Percentiles rank a stretch among this genome's conserved stretches.
These are phyloP conservation scores for Rhodotorula kratochvilovae DNA, from an alignment of 768 basidiomycete genomes.

Conservation along the genomic window DNA sequence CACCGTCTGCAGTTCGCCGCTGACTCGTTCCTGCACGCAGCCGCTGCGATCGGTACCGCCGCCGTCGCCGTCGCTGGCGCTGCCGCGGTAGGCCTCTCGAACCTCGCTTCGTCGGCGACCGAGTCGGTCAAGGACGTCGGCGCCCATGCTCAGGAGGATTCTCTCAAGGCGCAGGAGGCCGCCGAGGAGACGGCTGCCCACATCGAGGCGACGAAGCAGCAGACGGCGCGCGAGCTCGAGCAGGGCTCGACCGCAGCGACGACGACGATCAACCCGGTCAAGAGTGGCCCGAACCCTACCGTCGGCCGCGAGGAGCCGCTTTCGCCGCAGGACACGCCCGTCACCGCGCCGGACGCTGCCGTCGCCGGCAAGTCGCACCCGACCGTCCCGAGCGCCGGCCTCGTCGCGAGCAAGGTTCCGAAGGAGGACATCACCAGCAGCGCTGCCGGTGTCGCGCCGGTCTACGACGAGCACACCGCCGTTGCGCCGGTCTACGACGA, in stretches of 20 bases:
- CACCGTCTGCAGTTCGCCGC: no score
- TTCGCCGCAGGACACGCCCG: background rate
- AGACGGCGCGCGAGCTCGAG: no score
- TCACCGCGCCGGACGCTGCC: background rate
- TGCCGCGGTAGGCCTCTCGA: slow-evolving; percentile 17
- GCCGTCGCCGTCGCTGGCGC: slow-evolving; percentile 9
- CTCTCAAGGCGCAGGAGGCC: background rate
- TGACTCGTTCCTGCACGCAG: no score
- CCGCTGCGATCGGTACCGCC: slow-evolving; percentile 12
- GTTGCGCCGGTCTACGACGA: slow-evolving; percentile 17
- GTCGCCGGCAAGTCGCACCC: background rate
- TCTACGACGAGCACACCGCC: slow-evolving; percentile 7
- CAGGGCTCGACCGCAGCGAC: background rate
- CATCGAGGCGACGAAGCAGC: no score
- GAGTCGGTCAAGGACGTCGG: slow-evolving; percentile 2
- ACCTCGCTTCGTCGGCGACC: background rate
- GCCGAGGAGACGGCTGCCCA: background rate
- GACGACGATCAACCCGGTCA: background rate
- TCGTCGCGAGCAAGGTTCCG: background rate
- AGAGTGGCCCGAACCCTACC: background rate
- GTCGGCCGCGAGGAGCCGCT: background rate
- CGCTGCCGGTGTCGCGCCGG: slow-evolving; percentile 1
- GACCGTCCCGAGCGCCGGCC: background rate
- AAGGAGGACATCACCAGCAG: background rate
- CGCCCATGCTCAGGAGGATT: background rate